Base-by-base conservation (phyloP, 768 basidiomycete species). In the Collybiopsis confluens region DNA sequence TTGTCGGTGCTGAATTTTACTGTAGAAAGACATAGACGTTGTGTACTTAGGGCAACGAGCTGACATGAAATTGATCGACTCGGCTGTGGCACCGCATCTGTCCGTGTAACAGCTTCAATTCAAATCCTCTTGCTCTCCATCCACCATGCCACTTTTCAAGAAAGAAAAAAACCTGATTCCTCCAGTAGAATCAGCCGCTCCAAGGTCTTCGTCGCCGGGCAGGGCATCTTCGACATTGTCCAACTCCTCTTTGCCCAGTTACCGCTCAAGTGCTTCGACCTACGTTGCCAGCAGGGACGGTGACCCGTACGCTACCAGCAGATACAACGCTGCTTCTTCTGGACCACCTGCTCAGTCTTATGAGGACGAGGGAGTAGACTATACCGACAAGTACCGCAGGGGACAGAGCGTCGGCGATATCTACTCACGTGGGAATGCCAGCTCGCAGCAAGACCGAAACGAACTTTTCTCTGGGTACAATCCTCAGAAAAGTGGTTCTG, bases 241-340 rank as follows among this genome's bases (percentile, higher is more conserved):
- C 57, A 63, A 65, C 15, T 73, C 75, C 21, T 64, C 76, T 38
- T 70, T 67, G 45, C 73, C 77, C 45, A 64, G 74, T 15, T 71
- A 72, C 58, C 77, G 73, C 50, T 80, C 84, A 24, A 78, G 70
- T 51, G 72, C 85, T 42, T 77, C 68, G 58, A 86, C 86, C 9
- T 90, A 90, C 60, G 73, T 83, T 56, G 66, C 85, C 56, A 89
- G 85, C 67, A 75, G 85, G 54, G 86, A 90, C 66, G 83, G 82
- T 43, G 52, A 53, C 38, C 52, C 43, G 18, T 53, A 53, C 28
- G 45, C 23, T n/a, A 44, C 28, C 52, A 52, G 21, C n/a, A 28
- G 24, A 21, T 44, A 41, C 40, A 35, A 16, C 24, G 13, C 26
- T 41, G n/a, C 23, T 24, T 26, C 52, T 24, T 35, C 28, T 23